Percentiles rank a stretch among this genome's conserved stretches.
These are phyloP conservation scores for Colletotrichum lupini DNA, from an alignment of 2,329 filamentous ascomycete species.

Conservation along the genomic window DNA sequence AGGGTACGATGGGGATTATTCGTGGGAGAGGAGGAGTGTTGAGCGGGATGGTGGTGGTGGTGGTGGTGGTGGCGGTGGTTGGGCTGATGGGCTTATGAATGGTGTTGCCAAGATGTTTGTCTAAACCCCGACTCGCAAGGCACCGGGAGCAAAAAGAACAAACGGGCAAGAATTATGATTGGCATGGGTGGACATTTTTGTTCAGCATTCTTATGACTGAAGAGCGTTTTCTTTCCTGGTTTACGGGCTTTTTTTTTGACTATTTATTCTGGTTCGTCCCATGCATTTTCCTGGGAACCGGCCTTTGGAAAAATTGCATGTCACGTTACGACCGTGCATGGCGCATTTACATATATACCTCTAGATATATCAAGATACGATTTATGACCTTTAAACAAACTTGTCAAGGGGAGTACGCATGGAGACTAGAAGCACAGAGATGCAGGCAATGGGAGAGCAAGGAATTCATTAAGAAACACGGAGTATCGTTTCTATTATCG, in stretches of 20 bases:
- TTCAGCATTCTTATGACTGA: not conserved
- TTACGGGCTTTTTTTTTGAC: not conserved
- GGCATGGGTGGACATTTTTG: not conserved
- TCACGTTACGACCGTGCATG: conserved; percentile 1
- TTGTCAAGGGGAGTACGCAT: no score
- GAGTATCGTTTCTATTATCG: conserved; percentile 21
- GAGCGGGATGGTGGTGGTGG: conserved; percentile 46
- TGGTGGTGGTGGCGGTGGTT: conserved; percentile 31
- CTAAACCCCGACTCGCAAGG: conserved; percentile 36
- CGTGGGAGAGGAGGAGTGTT: conserved; percentile 51
- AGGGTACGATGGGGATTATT: conserved; percentile 44
- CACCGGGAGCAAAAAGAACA: not conserved
- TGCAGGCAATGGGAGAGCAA: not conserved
- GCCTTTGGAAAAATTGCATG: not conserved
- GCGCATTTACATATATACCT: conserved; percentile 10
- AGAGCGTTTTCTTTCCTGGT: not conserved
- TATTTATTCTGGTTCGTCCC: conserved; percentile 12
- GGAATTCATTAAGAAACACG: conserved; percentile 5
- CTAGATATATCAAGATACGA: conserved; percentile 13
- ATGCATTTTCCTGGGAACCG: not conserved
- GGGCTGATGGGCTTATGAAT: conserved; percentile 48
- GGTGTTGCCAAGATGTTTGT: conserved; percentile 57
- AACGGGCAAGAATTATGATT: not conserved
- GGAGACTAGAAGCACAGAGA: no score
- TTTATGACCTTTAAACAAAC: not conserved